Conservation (phyloP, 768 basidiomycete species). For the Termitomyces sp. region DNA sequence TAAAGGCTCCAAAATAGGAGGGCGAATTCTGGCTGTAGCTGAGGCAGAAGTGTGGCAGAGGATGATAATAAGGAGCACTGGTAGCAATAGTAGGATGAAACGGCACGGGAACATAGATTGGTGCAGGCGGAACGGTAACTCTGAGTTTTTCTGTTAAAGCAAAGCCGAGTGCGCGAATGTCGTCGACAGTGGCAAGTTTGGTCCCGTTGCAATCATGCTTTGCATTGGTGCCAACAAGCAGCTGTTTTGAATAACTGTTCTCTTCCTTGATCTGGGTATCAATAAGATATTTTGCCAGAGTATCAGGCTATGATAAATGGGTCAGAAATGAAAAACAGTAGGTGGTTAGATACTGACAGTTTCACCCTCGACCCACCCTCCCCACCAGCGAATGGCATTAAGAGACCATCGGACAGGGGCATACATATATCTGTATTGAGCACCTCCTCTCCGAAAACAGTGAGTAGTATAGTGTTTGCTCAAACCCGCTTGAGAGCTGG, state of each 20-base stretch:
- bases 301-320: constrained; percentile 12
- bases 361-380: too few relatives aligned
- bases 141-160: neutral
- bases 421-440: constrained; percentile 32
- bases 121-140: neutral
- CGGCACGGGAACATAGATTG: neutral
- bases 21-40: too few relatives aligned
- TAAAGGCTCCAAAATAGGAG: too few relatives aligned
- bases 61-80: neutral
- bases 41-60: too few relatives aligned
- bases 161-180: neutral
- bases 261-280: constrained; percentile 24
- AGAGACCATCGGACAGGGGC: constrained; percentile 30
- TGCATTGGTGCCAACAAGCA: neutral
- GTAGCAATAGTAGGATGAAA: neutral
- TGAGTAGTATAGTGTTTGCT: constrained; percentile 24
- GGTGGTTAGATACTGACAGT: constrained; percentile 33
- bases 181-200: neutral
- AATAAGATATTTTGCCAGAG: constrained; percentile 23
- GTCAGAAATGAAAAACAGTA: neutral
- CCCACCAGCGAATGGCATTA: too few relatives aligned
- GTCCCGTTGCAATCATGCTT: too few relatives aligned
- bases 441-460: constrained; percentile 29
- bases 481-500: constrained; percentile 17
- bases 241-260: constrained; percentile 18